Evolutionary conservation across 1,284 basidiomycete genomes (phyloP).

Genomic region (Trichosporon asahii): DNA sequence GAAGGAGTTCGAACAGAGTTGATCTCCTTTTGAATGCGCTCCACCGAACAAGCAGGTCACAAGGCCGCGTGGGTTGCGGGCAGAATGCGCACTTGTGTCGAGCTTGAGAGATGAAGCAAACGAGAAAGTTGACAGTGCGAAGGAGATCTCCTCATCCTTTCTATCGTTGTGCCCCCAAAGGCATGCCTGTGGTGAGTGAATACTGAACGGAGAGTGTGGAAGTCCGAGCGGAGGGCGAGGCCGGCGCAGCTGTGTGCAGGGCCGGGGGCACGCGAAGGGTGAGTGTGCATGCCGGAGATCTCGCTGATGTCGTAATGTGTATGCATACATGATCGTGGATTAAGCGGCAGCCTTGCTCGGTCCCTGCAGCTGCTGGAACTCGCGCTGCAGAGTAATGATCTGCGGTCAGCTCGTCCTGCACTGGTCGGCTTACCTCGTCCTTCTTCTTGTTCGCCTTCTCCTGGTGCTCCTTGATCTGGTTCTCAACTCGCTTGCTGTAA

Average conservation of each 20-base stretch:
- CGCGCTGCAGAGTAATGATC: slow-evolving; percentile 47
- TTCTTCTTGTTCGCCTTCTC: slow-evolving; percentile 73
- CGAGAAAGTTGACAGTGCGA: neutral
- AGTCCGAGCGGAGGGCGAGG: neutral
- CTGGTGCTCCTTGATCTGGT: slow-evolving; percentile 70
- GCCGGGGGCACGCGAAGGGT: neutral
- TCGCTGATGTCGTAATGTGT: neutral
- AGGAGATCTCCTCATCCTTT: neutral
- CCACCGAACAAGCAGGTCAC: neutral
- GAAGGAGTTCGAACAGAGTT: neutral
- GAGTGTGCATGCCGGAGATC: neutral
- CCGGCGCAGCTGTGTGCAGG: neutral
- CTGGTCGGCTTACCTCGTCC: slow-evolving; percentile 61
- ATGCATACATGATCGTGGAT: slow-evolving; percentile 15
- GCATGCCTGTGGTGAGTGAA: neutral
- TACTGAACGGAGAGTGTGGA: neutral
- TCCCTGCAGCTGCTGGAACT: slow-evolving; percentile 43
- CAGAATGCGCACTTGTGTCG: neutral
- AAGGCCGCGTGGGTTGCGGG: neutral
- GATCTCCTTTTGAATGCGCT: neutral
- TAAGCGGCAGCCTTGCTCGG: slow-evolving; percentile 24
- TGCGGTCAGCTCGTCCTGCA: slow-evolving; percentile 16
- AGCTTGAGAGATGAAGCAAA: neutral
- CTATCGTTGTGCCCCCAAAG: neutral
- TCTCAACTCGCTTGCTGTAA: slow-evolving; percentile 73